Evolutionary conservation across 2,329 filamentous ascomycete genomes (phyloP).

Genomic region (Beauveria scarabaeidicola): DNA sequence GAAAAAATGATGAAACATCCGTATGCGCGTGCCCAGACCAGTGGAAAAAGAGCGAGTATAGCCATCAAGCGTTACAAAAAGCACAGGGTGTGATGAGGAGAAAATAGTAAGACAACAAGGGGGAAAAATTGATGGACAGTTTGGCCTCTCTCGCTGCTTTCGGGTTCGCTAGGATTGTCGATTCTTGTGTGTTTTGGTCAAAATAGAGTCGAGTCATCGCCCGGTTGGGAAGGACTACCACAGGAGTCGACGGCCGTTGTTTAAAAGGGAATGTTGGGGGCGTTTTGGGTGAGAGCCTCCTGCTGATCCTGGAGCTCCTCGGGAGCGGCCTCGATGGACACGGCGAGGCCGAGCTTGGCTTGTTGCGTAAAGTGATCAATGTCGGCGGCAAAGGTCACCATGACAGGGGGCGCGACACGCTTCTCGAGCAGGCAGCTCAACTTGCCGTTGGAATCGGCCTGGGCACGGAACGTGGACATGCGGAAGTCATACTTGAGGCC

Average conservation of each 20-base stretch:
- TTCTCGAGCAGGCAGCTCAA: conserved; percentile 90
- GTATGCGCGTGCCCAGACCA: conserved; percentile 4
- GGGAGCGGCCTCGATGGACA: conserved; percentile 78
- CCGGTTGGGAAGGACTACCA: not conserved
- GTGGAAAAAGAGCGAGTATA: not conserved
- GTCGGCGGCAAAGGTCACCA: conserved; percentile 90
- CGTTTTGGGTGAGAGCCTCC: conserved; percentile 45
- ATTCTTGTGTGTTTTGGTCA: not conserved
- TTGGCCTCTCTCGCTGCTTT: conserved; percentile 1
- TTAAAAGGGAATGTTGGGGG: conserved; percentile 60
- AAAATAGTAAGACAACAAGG: conserved; percentile 8
- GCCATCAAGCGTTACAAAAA: conserved; percentile 10
- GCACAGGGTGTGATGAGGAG: conserved; percentile 1
- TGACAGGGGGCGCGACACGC: conserved; percentile 85
- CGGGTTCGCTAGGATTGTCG: not conserved
- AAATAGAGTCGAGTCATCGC: conserved; percentile 1
- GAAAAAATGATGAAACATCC: conserved; percentile 5
- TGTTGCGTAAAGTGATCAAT: conserved; percentile 95
- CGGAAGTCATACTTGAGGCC: conserved; percentile 98
- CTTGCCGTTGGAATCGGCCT: conserved; percentile 92
- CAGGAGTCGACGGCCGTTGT: not conserved
- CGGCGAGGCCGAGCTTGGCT: conserved; percentile 88
- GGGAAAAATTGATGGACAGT: not conserved
- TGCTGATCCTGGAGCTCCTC: conserved; percentile 86
- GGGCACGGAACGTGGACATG: conserved; percentile 88